Evolutionary conservation across 352 stramenopile genomes (phyloP).

Genomic region (Hyaloperonospora brassicae): DNA sequence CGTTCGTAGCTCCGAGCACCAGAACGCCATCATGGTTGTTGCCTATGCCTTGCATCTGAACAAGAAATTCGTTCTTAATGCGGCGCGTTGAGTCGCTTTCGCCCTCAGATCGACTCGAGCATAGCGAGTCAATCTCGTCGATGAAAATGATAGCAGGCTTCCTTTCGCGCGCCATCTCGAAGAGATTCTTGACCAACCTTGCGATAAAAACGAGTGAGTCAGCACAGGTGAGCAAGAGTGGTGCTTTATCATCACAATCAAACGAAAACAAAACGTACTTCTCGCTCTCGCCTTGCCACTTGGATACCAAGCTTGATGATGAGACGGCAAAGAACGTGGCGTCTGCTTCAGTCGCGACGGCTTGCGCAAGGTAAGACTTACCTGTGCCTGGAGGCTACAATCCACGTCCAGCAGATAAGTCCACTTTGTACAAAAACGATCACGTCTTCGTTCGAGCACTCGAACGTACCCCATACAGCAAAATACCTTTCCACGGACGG

Average conservation of each 20-base stretch:
- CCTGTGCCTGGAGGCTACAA: constrained; percentile 78
- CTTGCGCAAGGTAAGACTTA: constrained; percentile 96
- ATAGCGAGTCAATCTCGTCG: constrained; percentile 96
- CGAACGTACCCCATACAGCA: constrained; percentile 92
- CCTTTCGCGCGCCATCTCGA: constrained; percentile 95
- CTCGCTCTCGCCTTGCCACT: constrained; percentile 97
- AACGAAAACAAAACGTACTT: constrained; percentile 39
- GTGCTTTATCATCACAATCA: background rate
- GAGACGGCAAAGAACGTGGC: constrained; percentile 97
- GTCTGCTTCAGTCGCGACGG: constrained; percentile 98
- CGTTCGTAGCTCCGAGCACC: constrained; percentile 96
- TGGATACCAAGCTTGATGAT: constrained; percentile 96
- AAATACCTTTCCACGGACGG: constrained; percentile 92
- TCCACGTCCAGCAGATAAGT: constrained; percentile 4
- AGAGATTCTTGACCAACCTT: constrained; percentile 96
- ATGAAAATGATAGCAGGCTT: constrained; percentile 95
- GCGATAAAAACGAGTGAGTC: background rate
- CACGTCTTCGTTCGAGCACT: too few species aligned
- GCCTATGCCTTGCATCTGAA: constrained; percentile 95
- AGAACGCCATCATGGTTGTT: constrained; percentile 88
- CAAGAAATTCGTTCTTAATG: constrained; percentile 98
- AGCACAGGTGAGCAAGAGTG: background rate
- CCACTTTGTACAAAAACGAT: constrained; percentile 3
- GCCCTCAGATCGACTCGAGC: constrained; percentile 86
- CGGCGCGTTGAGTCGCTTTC: constrained; percentile 93